Conservation (phyloP, 495 filamentous ascomycete species). For the Glutinoglossum americanum region DNA sequence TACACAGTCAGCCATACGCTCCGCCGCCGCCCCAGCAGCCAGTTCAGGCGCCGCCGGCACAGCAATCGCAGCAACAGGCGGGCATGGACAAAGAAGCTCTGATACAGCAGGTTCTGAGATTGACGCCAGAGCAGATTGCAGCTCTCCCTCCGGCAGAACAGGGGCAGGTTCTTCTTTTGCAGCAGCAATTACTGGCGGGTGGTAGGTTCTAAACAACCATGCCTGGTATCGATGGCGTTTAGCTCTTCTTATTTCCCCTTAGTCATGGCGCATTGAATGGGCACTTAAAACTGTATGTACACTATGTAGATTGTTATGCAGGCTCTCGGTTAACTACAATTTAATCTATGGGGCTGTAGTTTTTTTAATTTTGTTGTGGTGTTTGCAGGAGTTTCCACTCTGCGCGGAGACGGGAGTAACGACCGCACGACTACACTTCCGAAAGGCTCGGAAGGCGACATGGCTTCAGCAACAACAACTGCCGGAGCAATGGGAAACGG, state of each 20-base stretch:
- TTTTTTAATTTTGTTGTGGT: no score
- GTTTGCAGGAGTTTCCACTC: no score
- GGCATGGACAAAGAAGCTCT: constrained; percentile 34
- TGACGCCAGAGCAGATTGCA: constrained; percentile 58
- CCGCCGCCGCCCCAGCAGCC: constrained; percentile 23
- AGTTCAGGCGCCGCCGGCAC: constrained; percentile 15
- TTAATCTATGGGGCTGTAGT: no score
- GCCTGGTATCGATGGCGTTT: neutral
- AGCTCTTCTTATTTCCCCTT: neutral
- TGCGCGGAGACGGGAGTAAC: no score
- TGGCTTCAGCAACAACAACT: no score
- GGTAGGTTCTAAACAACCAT: constrained; percentile 11
- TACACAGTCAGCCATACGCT: constrained; percentile 24
- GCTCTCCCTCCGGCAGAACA: constrained; percentile 48
- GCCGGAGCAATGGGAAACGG: no score
- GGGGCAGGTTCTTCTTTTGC: constrained; percentile 52
- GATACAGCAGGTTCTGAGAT: constrained; percentile 49
- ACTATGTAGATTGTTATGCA: no score
- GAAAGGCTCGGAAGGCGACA: no score
- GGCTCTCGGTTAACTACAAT: no score
- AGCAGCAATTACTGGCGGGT: constrained; percentile 30
- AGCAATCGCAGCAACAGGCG: constrained; percentile 19
- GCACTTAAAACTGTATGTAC: neutral
- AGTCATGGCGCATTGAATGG: neutral
- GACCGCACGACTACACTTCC: no score